These are phyloP conservation scores for Hyphopichia pseudoburtonii DNA, from an alignment of 1,139 yeast species.

Conservation along the genomic window DNA sequence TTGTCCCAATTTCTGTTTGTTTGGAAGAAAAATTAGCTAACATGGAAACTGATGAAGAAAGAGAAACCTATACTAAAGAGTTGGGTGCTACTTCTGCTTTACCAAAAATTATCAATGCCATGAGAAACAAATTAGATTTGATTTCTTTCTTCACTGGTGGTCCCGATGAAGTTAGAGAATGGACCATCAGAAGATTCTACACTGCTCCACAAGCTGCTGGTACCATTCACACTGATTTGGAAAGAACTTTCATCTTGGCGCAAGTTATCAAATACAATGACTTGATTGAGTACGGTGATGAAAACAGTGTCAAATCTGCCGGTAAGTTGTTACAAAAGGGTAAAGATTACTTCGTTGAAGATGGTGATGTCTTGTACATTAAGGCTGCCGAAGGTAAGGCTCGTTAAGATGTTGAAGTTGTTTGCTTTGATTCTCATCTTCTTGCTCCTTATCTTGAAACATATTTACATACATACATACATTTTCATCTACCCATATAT, in stretches of 20 bases:
- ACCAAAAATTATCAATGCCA: constrained; percentile 81
- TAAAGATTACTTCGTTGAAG: constrained; percentile 86
- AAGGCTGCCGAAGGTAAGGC: constrained; percentile 96
- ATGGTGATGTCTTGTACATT: constrained; percentile 86
- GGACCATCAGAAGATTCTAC: constrained; percentile 84
- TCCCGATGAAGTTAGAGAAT: constrained; percentile 83
- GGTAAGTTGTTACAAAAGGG: constrained; percentile 95
- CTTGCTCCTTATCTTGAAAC: too few species aligned
- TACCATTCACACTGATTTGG: constrained; percentile 69
- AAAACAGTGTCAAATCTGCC: constrained; percentile 81
- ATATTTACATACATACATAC: too few species aligned
- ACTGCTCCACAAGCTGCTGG: constrained; percentile 92
- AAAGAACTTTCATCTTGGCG: constrained; percentile 50
- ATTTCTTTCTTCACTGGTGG: constrained; percentile 86
- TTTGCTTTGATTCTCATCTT: too few species aligned
- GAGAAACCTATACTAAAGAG: constrained; percentile 84
- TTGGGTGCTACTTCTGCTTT: constrained; percentile 83
- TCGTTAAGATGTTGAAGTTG: constrained; percentile 30
- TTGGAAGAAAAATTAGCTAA: constrained; percentile 90
- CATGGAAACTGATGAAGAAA: constrained; percentile 88
- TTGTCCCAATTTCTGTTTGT: constrained; percentile 91
- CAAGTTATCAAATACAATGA: constrained; percentile 49
- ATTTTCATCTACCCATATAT: not conserved
- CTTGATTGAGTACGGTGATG: constrained; percentile 80
- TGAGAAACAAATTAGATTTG: constrained; percentile 82